phyloP scores from a whole-genome alignment of 495 filamentous ascomycete species.

The Neurospora sp. region DNA sequence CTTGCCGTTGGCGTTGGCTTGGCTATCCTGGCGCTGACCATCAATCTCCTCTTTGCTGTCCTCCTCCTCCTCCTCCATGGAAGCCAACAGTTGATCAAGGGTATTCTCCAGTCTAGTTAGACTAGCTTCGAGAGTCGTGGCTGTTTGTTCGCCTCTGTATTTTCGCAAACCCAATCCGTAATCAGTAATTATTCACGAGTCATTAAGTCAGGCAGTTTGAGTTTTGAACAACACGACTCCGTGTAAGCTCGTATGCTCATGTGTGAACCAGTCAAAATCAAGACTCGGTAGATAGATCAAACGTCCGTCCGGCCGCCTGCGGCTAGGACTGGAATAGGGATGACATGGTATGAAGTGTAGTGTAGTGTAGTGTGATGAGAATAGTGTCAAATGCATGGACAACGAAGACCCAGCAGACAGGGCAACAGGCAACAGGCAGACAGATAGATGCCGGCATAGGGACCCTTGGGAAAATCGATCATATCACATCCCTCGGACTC shows the following conservation, averaged over 20 bases:
- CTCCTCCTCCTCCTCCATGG: conserved; percentile 2
- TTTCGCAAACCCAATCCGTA: background rate
- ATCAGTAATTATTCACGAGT: background rate
- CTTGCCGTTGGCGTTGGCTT: background rate
- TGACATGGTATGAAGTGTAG: background rate
- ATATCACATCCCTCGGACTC: background rate
- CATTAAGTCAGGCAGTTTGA: background rate
- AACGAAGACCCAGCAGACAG: background rate
- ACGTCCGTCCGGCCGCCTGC: background rate
- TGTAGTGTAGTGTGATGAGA: background rate
- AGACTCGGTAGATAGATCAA: background rate
- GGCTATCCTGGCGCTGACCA: background rate
- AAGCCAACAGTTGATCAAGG: conserved; percentile 42
- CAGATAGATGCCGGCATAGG: background rate
- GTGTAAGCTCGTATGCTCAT: background rate
- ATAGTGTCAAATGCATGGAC: background rate
- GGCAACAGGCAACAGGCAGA: background rate
- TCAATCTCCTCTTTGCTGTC: background rate
- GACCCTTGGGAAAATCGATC: background rate
- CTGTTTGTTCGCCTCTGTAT: conserved; percentile 45
- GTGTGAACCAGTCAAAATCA: background rate
- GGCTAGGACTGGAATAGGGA: background rate
- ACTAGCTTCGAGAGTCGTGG: conserved; percentile 42
- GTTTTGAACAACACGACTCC: background rate
- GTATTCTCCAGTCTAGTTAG: conserved; percentile 42